phyloP scores from a whole-genome alignment of 2,329 filamentous ascomycete genomes.

The Conoideocrella luteorostrata region DNA sequence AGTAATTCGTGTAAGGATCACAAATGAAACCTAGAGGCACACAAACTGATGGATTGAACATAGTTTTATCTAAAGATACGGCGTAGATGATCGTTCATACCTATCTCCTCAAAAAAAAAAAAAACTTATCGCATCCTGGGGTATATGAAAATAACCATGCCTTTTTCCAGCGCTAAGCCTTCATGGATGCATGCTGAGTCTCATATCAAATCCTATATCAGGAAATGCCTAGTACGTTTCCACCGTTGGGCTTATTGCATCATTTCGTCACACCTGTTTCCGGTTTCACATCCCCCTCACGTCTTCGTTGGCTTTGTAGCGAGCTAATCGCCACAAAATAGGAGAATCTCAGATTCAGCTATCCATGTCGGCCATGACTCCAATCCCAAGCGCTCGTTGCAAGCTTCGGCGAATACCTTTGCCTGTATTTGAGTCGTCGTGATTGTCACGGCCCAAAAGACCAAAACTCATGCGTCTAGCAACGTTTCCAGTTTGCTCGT shows the following conservation, averaged over 20 bases:
- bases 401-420: slow-evolving; percentile 40
- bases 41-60: too few species aligned
- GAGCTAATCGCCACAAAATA: background rate
- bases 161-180: background rate
- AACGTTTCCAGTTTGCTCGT: slow-evolving; percentile 21
- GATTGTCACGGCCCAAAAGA: slow-evolving; percentile 35
- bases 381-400: slow-evolving; percentile 39
- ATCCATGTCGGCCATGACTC: slow-evolving; percentile 11
- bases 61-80: too few species aligned
- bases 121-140: slow-evolving; percentile 3
- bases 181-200: slow-evolving; percentile 8
- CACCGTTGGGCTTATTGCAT: too few species aligned
- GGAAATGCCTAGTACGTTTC: too few species aligned
- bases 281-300: too few species aligned
- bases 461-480: slow-evolving; percentile 42
- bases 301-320: too few species aligned
- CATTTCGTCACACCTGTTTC: too few species aligned
- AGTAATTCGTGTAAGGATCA: too few species aligned
- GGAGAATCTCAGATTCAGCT: background rate
- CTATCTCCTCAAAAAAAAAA: slow-evolving; percentile 9
- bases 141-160: slow-evolving; percentile 2
- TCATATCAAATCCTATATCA: too few species aligned
- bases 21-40: too few species aligned
- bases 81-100: too few species aligned
- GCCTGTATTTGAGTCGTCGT: slow-evolving; percentile 24